Conservation (phyloP, 2,329 filamentous ascomycete genomes). For the Aspergillus sp. region DNA sequence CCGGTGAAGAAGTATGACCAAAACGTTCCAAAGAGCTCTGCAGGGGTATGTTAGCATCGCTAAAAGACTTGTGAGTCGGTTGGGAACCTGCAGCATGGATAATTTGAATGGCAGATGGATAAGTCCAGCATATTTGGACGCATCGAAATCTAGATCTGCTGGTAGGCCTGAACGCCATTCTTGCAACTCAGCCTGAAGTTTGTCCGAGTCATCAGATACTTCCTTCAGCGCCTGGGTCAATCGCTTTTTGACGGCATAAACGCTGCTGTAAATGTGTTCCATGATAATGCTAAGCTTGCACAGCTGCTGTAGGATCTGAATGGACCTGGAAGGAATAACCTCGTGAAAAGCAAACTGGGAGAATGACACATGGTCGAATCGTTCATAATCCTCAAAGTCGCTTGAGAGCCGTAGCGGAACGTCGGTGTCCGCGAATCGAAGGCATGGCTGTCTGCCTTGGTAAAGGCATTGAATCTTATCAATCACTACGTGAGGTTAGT, state of each 20-base stretch:
- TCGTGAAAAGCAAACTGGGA: neutral
- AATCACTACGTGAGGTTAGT: constrained; percentile 21
- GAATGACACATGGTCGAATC: constrained; percentile 30
- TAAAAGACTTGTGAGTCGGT: neutral
- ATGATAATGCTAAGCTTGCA: neutral
- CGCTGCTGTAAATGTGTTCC: neutral
- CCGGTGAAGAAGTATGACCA: constrained; percentile 59
- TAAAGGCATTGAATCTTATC: constrained; percentile 62
- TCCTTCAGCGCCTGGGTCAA: neutral
- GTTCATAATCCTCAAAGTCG: constrained; percentile 57
- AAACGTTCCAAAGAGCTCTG: constrained; percentile 55
- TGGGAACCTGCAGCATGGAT: neutral
- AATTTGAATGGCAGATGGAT: neutral
- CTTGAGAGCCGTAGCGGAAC: constrained; percentile 49
- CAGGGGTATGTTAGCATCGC: neutral
- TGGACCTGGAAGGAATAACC: neutral
- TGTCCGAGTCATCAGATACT: neutral
- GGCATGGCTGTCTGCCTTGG: constrained; percentile 55
- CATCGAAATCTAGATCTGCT: neutral
- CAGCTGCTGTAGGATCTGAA: neutral
- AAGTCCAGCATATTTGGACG: neutral
- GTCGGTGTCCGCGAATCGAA: constrained; percentile 50
- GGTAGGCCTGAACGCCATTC: neutral
- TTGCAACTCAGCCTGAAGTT: neutral
- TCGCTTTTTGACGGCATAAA: neutral